Evolutionary conservation across 208 protist species (phyloP).

Genomic region (Trypanosoma platydactyli): DNA sequence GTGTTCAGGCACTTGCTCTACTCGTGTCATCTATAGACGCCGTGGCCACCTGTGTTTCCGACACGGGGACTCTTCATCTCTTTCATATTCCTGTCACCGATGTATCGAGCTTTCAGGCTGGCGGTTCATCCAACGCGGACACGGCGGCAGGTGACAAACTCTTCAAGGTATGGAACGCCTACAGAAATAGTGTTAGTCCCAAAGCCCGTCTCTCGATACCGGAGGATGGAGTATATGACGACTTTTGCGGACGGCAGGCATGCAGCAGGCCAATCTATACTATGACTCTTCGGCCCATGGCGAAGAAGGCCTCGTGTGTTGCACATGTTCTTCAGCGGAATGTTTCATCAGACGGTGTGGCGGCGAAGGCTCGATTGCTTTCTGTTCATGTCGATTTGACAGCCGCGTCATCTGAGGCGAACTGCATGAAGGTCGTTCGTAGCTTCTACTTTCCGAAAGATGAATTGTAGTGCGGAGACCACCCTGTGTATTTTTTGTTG

Average conservation of each 20-base stretch:
- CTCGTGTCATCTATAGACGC: slow-evolving; percentile 19
- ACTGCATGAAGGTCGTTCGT: slow-evolving; percentile 15
- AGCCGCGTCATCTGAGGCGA: neutral
- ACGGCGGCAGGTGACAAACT: neutral
- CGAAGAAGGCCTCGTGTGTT: slow-evolving; percentile 6
- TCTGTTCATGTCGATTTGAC: slow-evolving; percentile 20
- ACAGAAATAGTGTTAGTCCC: slow-evolving; percentile 22
- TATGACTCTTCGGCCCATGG: slow-evolving; percentile 9
- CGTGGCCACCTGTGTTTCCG: slow-evolving; percentile 24
- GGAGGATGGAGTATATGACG: slow-evolving; percentile 22
- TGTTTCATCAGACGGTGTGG: slow-evolving; percentile 9
- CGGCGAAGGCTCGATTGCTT: slow-evolving; percentile 28
- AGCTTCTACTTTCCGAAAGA: slow-evolving; percentile 34
- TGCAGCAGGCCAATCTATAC: slow-evolving; percentile 9
- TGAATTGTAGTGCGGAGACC: slow-evolving; percentile 16
- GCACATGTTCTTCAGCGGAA: slow-evolving; percentile 19
- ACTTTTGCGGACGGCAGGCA: neutral
- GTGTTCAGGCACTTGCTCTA: slow-evolving; percentile 23
- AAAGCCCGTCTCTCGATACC: slow-evolving; percentile 24
- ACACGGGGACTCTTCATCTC: slow-evolving; percentile 27
- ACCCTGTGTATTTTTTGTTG: neutral
- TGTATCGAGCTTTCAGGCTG: neutral
- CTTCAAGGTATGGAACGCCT: slow-evolving; percentile 18
- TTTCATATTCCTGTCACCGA: slow-evolving; percentile 12
- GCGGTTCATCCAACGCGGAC: neutral